Evolutionary conservation across 2,329 filamentous ascomycete species (phyloP), one percentile per base, ranked within the genome.

Genomic region (Neonectria magnoliae): DNA sequence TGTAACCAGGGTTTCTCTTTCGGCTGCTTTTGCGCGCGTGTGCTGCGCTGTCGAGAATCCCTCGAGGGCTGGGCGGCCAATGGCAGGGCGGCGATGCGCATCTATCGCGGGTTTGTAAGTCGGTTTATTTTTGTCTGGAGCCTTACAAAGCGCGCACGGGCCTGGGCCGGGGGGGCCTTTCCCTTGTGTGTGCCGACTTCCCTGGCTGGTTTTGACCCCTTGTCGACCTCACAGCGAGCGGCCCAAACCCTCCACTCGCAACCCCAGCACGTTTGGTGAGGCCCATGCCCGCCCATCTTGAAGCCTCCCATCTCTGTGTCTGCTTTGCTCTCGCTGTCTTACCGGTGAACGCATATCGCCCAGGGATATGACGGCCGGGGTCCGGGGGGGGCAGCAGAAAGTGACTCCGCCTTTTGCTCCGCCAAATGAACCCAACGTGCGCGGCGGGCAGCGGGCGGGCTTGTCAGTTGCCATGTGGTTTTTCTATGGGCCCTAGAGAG

Each of bases 91-190:
- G 60, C 60, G 60, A 63, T 63, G 55, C 54, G 29, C 54, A 63
- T 63, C 55, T 63, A 38, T 36, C 20, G 48, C 45, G 60, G 54
- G 54, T 62, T 62, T 62, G 60, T 62, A 57, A 62, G 60, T 16
- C 60, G 33, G 53, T 38, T 62, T 62, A 62, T 62, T 62, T 62
- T 53, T 48, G 47, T 57, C 38, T 29, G 20, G 38, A 29, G 50
- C 60, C 60, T 63, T 63, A 63, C 60, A 63, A 63, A 63, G 60
- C 60, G 60, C 42, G 53, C 60, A 62, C 54, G 53, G 60, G 16
- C 53, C 18, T 9, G 5, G 25, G 25, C 25, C 25, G 5, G 25
- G 25, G 25, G 25, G 25, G 25, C 5, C 25, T 25, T 25, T 25
- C 25, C 25, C 25, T 25, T 25, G 25, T 25, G 25, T 25, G 25